These are phyloP conservation scores for Vaccinium myrtillus DNA, from an alignment of 148 eudicot species.

Conservation along the genomic window DNA sequence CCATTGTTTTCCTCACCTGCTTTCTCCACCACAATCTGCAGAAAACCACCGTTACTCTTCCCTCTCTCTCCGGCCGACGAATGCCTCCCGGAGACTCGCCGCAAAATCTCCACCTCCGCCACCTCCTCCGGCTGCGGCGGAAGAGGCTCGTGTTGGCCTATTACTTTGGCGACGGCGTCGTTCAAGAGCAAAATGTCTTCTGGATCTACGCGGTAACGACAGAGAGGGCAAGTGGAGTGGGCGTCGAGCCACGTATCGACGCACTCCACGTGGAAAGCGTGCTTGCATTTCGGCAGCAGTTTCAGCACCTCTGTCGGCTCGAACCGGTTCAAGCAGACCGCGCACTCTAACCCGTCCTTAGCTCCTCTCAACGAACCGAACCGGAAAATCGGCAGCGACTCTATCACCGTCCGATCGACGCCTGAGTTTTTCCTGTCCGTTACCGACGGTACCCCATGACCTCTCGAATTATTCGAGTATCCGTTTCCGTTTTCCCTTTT, in stretches of 20 bases:
- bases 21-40: conserved; percentile 6
- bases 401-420: conserved; percentile 54
- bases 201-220: conserved; percentile 76
- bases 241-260: conserved; percentile 91
- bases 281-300: conserved; percentile 75
- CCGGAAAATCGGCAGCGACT: conserved; percentile 68
- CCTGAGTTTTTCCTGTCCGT: conserved; percentile 55
- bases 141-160: neutral
- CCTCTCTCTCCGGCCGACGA: conserved; percentile 64
- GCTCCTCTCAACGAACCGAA: conserved; percentile 57
- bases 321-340: conserved; percentile 75
- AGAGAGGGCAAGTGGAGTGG: conserved; percentile 88
- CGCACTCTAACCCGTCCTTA: conserved; percentile 77
- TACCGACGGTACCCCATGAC: neutral
- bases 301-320: conserved; percentile 62
- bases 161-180: neutral
- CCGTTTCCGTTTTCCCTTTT: conserved; percentile 17
- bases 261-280: conserved; percentile 90
- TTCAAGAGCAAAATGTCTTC: conserved; percentile 57
- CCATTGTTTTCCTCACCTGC: neutral
- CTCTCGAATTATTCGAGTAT: neutral
- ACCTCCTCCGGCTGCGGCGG: neutral
- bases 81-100: conserved; percentile 61
- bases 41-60: neutral
- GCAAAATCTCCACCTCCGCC: conserved; percentile 1